Evolutionary conservation across 495 filamentous ascomycete genomes (phyloP).

Genomic region (Lasiosphaeria hispida): DNA sequence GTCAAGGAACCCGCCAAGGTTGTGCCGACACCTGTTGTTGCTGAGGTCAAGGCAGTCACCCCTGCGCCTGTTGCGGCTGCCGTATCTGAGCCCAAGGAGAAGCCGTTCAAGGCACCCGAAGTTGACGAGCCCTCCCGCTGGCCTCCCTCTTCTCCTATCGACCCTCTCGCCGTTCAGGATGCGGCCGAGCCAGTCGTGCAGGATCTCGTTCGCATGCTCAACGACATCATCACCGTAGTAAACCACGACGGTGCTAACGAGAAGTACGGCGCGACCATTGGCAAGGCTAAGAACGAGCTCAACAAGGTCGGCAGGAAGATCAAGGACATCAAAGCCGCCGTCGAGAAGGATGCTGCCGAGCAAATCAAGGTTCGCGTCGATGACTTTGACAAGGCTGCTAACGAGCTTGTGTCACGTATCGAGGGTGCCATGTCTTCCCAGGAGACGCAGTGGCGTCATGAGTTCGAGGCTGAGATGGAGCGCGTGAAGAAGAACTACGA

Average conservation of each 20-base stretch:
- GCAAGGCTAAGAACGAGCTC: conserved; percentile 82
- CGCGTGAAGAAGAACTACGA: conserved; percentile 72
- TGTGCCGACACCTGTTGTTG: conserved; percentile 8
- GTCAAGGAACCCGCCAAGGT: conserved; percentile 28
- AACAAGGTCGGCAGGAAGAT: conserved; percentile 73
- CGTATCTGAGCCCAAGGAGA: conserved; percentile 8
- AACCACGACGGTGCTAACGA: conserved; percentile 74
- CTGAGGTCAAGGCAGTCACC: conserved; percentile 17
- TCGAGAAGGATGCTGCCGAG: conserved; percentile 68
- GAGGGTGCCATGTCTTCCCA: conserved; percentile 70
- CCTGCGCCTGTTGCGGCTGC: conserved; percentile 4
- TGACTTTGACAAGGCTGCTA: conserved; percentile 47
- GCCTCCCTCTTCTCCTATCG: conserved; percentile 64
- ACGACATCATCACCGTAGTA: conserved; percentile 89
- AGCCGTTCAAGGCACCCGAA: conserved; percentile 48
- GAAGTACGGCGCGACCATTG: conserved; percentile 72
- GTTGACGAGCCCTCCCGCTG: conserved; percentile 59
- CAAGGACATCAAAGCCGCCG: conserved; percentile 61
- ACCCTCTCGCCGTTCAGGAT: conserved; percentile 66
- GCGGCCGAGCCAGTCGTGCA: conserved; percentile 85
- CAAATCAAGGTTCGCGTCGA: conserved; percentile 67
- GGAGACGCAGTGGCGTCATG: conserved; percentile 74
- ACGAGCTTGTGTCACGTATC: conserved; percentile 76
- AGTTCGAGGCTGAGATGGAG: conserved; percentile 87
- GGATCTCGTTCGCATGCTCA: conserved; percentile 91